These are phyloP conservation scores for Aureoboletus auriporus DNA, from an alignment of 768 basidiomycete species.

Conservation along the genomic window DNA sequence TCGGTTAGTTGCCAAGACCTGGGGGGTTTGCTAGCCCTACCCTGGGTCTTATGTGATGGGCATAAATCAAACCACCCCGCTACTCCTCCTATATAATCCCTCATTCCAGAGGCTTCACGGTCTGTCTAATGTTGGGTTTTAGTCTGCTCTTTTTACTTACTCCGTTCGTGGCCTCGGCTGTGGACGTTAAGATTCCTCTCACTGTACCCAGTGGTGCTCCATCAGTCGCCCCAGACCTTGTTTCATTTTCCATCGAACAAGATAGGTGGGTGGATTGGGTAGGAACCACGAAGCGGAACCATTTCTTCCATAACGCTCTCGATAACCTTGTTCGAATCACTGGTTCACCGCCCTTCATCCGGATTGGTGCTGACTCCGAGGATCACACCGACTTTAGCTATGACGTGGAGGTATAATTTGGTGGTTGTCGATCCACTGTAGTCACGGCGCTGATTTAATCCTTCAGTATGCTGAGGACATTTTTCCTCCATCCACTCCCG, in stretches of 20 bases:
- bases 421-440: background rate
- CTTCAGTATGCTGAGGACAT: conserved; percentile 41
- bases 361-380: conserved; percentile 55
- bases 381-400: conserved; percentile 57
- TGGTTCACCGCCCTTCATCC: conserved; percentile 50
- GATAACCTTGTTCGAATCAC: conserved; percentile 52
- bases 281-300: conserved; percentile 47
- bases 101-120: too few relatives aligned
- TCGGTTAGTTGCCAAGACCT: too few relatives aligned
- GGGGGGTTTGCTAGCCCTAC: too few relatives aligned
- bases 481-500: conserved; percentile 46
- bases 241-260: conserved; percentile 68
- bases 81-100: too few relatives aligned
- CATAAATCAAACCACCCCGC: too few relatives aligned
- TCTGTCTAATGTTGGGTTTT: too few relatives aligned
- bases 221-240: conserved; percentile 40
- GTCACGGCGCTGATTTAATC: background rate
- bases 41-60: too few relatives aligned
- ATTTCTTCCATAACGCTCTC: conserved; percentile 59
- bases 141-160: background rate
- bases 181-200: conserved; percentile 39
- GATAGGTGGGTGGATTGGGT: conserved; percentile 70
- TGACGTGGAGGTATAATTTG: conserved; percentile 39
- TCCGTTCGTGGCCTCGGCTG: conserved; percentile 4
- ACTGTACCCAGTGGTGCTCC: conserved; percentile 33